Evolutionary conservation across 169 alveolate species (phyloP).

Genomic region (Cryptosporidium viatorum): DNA sequence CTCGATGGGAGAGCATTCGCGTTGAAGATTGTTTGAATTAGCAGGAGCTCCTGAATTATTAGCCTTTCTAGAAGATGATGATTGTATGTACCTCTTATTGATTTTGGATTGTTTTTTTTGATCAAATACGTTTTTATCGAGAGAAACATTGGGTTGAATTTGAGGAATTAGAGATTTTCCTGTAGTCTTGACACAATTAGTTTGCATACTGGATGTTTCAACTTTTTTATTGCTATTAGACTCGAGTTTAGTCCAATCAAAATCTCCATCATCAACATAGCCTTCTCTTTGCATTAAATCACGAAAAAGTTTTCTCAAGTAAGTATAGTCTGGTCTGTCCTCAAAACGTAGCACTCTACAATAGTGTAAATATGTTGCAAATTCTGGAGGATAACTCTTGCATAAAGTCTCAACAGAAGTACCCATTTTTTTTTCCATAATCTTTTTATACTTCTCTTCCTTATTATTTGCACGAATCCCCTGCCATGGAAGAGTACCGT

Average conservation of each 20-base stretch:
- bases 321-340: conserved; percentile 87
- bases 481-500: conserved; percentile 90
- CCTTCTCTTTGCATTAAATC: conserved; percentile 76
- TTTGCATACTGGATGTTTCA: neutral
- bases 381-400: conserved; percentile 85
- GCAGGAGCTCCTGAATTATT: conserved; percentile 12
- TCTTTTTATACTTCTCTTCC: conserved; percentile 87
- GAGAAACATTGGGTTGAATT: conserved; percentile 4
- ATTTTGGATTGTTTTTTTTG: neutral
- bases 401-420: conserved; percentile 87
- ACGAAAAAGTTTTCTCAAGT: conserved; percentile 80
- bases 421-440: conserved; percentile 87
- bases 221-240: conserved; percentile 7
- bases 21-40: neutral
- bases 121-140: conserved; percentile 2
- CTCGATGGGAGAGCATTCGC: neutral
- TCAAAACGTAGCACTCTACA: conserved; percentile 84
- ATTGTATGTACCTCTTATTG: conserved; percentile 16
- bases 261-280: conserved; percentile 56
- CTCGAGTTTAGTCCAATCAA: conserved; percentile 57
- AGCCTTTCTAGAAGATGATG: conserved; percentile 64
- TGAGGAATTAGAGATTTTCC: neutral
- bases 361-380: conserved; percentile 80
- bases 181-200: neutral
- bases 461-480: conserved; percentile 84